A percentile compares a stretch with the other conserved stretches of the same genome.
phyloP scores from a whole-genome alignment of 108 stramenopile genomes.

The Fragilariopsis cylindrus region DNA sequence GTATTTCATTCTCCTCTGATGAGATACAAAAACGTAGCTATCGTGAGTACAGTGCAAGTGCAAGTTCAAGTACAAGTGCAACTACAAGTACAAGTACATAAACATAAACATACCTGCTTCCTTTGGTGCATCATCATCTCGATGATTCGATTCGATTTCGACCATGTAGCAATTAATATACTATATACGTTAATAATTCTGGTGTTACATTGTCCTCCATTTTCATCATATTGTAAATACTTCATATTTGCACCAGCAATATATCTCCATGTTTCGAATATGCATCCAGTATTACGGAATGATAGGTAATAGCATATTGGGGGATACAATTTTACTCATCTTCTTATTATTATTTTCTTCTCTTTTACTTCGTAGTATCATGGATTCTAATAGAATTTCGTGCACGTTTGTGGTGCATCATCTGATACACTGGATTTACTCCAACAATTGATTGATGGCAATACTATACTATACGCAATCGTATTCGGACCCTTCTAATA shows the following conservation, averaged over 20 bases:
- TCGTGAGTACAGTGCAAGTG: background rate
- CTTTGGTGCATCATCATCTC: too few species aligned
- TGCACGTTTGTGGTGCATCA: background rate
- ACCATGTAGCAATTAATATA: too few species aligned
- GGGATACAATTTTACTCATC: background rate
- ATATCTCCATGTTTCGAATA: background rate
- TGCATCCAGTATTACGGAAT: slow-evolving; percentile 2
- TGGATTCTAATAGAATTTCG: background rate
- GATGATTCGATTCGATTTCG: too few species aligned
- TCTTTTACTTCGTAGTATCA: background rate
- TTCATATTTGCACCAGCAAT: background rate
- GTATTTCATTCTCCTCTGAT: background rate
- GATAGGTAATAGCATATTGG: slow-evolving; percentile 5
- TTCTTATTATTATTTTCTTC: background rate
- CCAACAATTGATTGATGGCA: background rate
- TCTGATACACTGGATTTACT: background rate
- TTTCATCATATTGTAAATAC: background rate
- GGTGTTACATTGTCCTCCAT: background rate
- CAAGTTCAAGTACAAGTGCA: too few species aligned
- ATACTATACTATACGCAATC: background rate
- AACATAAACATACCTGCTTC: too few species aligned
- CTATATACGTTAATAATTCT: background rate
- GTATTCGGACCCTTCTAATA: slow-evolving; percentile 3
- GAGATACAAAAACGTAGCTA: background rate
- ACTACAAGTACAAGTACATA: too few species aligned